A percentile compares a stretch with the other conserved stretches of the same genome.
phyloP scores from a whole-genome alignment of 2,329 filamentous ascomycete species.

The Magnaporthales sp. region DNA sequence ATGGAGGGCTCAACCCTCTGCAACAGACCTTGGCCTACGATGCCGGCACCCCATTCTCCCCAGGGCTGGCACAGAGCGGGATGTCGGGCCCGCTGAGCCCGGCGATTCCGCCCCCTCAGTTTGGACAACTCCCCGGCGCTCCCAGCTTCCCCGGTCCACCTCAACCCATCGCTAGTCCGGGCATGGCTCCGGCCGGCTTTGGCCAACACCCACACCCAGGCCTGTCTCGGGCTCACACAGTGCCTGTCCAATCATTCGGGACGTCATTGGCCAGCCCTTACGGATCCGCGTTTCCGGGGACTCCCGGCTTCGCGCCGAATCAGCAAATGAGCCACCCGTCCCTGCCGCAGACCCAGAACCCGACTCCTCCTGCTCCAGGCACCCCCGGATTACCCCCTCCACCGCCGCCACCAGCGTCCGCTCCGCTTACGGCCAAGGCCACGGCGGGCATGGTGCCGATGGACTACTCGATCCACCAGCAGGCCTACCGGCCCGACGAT shows the following conservation, averaged over 20 bases:
- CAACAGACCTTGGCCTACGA: conserved; percentile 50
- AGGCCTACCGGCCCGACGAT: conserved; percentile 62
- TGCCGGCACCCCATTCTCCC: conserved; percentile 41
- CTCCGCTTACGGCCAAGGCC: neutral
- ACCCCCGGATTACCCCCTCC: conserved; percentile 29
- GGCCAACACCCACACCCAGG: conserved; percentile 25
- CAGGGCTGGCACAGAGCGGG: conserved; percentile 38
- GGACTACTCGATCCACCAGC: conserved; percentile 57
- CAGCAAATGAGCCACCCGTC: conserved; percentile 16
- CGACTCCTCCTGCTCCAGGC: conserved; percentile 21
- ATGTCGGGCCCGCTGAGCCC: conserved; percentile 34
- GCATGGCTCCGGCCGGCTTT: conserved; percentile 33
- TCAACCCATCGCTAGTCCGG: conserved; percentile 27
- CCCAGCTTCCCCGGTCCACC: conserved; percentile 30
- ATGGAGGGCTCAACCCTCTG: conserved; percentile 51
- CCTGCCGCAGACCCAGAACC: conserved; percentile 14
- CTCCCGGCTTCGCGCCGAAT: conserved; percentile 32
- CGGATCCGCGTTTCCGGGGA: conserved; percentile 33
- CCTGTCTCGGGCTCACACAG: conserved; percentile 38
- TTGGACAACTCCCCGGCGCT: conserved; percentile 28
- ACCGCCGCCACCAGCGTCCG: conserved; percentile 25
- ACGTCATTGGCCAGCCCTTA: conserved; percentile 34
- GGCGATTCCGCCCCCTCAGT: conserved; percentile 24
- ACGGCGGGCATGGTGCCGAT: conserved; percentile 13
- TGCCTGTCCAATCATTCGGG: conserved; percentile 33